Evolutionary conservation across 225 moss, liverwort and hornwort genomes (phyloP).

Genomic region (Bryoerythrophyllum caledonicum): DNA sequence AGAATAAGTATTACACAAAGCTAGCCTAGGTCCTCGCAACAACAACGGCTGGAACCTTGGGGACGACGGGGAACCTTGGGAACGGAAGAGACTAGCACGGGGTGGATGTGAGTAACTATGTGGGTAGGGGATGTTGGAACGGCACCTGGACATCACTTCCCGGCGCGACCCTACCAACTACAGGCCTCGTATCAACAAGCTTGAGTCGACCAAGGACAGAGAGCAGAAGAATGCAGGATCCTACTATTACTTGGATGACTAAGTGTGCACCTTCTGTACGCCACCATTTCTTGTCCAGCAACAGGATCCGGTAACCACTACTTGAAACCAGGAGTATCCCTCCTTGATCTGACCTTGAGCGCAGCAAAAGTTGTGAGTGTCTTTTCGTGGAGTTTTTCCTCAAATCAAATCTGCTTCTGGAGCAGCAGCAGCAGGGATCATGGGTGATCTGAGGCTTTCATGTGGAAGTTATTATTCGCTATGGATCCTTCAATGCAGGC

Average conservation of each 20-base stretch:
- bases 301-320: constrained; percentile 11
- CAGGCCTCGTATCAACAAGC: constrained; percentile 97
- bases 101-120: too few species aligned
- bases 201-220: constrained; percentile 94
- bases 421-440: constrained; percentile 22
- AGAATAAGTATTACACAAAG: too few species aligned
- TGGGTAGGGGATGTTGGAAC: constrained; percentile 31
- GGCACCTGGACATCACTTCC: constrained; percentile 98
- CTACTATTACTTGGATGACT: constrained; percentile 96
- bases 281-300: constrained; percentile 48
- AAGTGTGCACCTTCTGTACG: constrained; percentile 31
- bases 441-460: constrained; percentile 20
- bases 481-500: constrained; percentile 23
- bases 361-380: constrained; percentile 52
- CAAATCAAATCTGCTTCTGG: constrained; percentile 18
- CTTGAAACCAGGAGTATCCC: constrained; percentile 21
- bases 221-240: constrained; percentile 98
- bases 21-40: too few species aligned
- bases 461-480: not conserved
- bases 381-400: constrained; percentile 42
- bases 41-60: too few species aligned
- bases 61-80: too few species aligned
- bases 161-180: constrained; percentile 92
- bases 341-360: constrained; percentile 41
- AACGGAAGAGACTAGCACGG: too few species aligned